Evolutionary conservation across 2,329 filamentous ascomycete genomes (phyloP).

Genomic region (Beauveria pseudobassiana): DNA sequence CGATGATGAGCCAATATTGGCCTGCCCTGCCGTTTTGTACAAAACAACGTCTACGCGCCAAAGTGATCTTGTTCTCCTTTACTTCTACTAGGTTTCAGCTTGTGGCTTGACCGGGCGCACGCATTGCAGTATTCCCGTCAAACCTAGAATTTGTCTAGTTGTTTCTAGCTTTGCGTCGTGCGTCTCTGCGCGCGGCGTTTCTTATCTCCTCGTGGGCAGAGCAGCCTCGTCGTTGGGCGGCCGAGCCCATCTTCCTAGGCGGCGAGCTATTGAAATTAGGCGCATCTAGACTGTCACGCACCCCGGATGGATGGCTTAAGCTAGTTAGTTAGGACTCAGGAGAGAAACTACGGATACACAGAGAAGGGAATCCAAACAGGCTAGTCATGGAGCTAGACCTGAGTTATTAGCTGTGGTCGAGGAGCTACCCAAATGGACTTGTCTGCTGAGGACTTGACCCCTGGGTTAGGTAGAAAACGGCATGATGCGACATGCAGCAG

Average conservation of each 20-base stretch:
- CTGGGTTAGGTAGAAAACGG: background rate
- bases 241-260: background rate
- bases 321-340: background rate
- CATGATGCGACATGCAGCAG: background rate
- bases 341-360: too few relatives aligned
- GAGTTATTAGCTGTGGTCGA: background rate
- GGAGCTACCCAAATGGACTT: background rate
- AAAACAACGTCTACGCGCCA: background rate
- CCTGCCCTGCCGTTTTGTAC: background rate
- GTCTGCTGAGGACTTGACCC: background rate
- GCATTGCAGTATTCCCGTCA: background rate
- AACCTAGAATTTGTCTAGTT: background rate
- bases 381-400: background rate
- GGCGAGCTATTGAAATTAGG: conserved; percentile 1
- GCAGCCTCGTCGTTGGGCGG: background rate
- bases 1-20: background rate
- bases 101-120: background rate
- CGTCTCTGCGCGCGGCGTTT: background rate
- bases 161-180: background rate
- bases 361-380: background rate
- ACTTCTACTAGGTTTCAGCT: background rate
- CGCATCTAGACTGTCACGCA: background rate
- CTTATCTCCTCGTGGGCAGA: background rate
- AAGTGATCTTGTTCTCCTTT: background rate
- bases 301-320: background rate